Conservation (phyloP, 768 basidiomycete genomes). For the Candolleomyces aberdarensis region DNA sequence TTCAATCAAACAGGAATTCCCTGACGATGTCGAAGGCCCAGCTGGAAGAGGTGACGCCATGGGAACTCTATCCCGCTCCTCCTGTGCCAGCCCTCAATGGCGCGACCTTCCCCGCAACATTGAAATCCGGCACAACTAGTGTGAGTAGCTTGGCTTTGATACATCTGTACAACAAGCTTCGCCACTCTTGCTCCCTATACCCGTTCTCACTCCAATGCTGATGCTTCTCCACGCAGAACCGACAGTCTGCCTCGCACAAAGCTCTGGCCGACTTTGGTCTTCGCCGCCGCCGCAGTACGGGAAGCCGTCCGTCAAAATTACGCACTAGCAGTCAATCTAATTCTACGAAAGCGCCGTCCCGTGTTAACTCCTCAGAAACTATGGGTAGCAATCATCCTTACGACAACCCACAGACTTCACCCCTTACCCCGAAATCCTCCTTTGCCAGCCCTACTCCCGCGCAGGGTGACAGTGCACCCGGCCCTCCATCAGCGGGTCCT, state of each 20-base stretch:
- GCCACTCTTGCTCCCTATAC: neutral
- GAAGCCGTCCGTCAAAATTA: conserved; percentile 8
- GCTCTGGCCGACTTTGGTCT: conserved; percentile 24
- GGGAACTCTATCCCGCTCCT: conserved; percentile 28
- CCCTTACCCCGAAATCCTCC: neutral
- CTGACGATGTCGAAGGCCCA: conserved; percentile 18
- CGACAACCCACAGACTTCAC: neutral
- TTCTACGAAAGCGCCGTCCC: neutral
- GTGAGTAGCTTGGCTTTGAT: conserved; percentile 10
- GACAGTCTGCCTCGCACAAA: conserved; percentile 26
- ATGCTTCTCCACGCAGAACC: conserved; percentile 16
- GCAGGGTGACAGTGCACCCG: too few species aligned
- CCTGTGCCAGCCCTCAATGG: conserved; percentile 6
- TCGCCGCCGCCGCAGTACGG: conserved; percentile 14
- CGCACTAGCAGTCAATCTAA: neutral
- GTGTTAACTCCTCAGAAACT: conserved; percentile 1
- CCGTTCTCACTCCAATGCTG: neutral
- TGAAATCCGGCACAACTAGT: conserved; percentile 7
- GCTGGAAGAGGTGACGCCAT: conserved; percentile 28
- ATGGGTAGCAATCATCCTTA: neutral
- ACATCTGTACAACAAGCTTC: neutral
- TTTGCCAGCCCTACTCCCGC: neutral
- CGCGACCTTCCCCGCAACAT: neutral
- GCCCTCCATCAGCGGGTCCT: neutral
- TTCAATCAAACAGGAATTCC: conserved; percentile 17